A percentile compares a stretch with the other conserved stretches of the same genome.
phyloP scores from a whole-genome alignment of 179 eudicot species.

The Gypsophila paniculata region DNA sequence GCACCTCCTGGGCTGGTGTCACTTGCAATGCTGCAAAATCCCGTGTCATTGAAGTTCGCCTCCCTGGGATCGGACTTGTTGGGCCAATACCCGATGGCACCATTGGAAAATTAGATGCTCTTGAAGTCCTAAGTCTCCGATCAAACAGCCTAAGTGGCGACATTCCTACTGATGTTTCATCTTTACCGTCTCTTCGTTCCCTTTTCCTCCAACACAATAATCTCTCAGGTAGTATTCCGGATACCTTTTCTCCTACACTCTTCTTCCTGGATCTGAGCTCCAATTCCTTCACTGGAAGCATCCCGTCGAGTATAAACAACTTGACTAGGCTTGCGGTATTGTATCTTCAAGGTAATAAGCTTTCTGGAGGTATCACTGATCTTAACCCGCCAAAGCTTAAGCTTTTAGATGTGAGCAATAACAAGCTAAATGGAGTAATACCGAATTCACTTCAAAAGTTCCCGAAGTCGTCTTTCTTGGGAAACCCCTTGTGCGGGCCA shows the following conservation, averaged over 20 bases:
- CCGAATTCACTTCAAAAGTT: constrained; percentile 42
- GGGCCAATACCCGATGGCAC: constrained; percentile 45
- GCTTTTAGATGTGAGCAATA: constrained; percentile 40
- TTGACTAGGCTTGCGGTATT: constrained; percentile 35
- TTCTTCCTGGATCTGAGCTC: constrained; percentile 40
- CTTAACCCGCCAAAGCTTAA: constrained; percentile 33
- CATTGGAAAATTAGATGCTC: constrained; percentile 46
- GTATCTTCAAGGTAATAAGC: constrained; percentile 36
- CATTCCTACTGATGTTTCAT: constrained; percentile 40
- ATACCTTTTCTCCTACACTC: constrained; percentile 30
- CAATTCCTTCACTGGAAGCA: constrained; percentile 40
- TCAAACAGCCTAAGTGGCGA: constrained; percentile 41
- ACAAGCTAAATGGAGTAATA: constrained; percentile 38
- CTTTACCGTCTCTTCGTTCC: constrained; percentile 42
- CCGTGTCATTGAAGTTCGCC: constrained; percentile 39
- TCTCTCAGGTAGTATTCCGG: constrained; percentile 44
- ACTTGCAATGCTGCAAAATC: constrained; percentile 36
- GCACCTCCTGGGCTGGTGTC: constrained; percentile 53
- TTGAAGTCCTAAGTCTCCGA: constrained; percentile 43
- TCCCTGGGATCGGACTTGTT: constrained; percentile 50
- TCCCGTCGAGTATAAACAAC: constrained; percentile 36
- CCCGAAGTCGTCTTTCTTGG: constrained; percentile 41
- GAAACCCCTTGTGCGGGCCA: constrained; percentile 52
- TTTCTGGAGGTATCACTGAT: constrained; percentile 40
- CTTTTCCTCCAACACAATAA: constrained; percentile 52